phyloP scores from a whole-genome alignment of 2,329 filamentous ascomycete species.

The Bipolaris sorokiniana region DNA sequence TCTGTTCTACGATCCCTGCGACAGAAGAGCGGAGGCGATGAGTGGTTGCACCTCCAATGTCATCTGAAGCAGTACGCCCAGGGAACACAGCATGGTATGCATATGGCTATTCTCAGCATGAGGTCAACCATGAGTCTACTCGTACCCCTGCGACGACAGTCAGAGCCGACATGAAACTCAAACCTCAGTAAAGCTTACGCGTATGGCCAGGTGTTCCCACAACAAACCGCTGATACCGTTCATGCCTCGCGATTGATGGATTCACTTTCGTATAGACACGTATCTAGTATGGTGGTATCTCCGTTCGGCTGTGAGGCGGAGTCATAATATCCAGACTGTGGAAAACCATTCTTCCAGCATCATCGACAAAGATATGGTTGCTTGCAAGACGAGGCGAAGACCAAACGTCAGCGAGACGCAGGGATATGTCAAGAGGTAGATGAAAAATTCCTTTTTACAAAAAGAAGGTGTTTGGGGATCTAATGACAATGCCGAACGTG shows the following conservation, averaged over 20 bases:
- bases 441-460: not conserved
- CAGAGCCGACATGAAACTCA: not conserved
- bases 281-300: no score
- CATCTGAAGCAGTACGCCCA: not conserved
- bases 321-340: not conserved
- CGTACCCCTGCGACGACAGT: not conserved
- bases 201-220: not conserved
- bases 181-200: not conserved
- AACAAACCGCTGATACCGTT: not conserved
- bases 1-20: not conserved
- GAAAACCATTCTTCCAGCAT: not conserved
- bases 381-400: not conserved
- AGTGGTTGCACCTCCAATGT: not conserved
- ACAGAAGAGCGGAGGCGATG: not conserved
- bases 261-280: not conserved
- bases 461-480: not conserved
- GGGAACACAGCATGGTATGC: not conserved
- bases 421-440: not conserved
- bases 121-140: not conserved
- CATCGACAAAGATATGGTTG: not conserved
- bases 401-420: not conserved
- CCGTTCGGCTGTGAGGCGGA: not conserved
- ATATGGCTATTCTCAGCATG: not conserved
- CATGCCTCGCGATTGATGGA: no score
- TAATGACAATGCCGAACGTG: not conserved